Base-by-base conservation (phyloP, 345 rosid genomes). In the Linum tenue region DNA sequence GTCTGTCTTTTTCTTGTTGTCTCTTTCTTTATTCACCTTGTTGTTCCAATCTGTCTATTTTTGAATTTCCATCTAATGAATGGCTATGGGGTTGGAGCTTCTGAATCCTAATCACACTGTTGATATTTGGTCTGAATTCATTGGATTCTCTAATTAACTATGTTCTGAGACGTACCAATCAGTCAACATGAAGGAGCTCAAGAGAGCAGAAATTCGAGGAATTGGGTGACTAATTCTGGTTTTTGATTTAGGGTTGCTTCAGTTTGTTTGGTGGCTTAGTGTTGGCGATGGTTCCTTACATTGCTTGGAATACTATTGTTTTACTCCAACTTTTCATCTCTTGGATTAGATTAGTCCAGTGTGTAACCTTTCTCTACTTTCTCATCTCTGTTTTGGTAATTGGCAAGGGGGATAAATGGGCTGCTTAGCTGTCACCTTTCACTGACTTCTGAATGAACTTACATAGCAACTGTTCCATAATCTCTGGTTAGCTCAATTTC, bases 1-100 rank as follows among this genome's bases (percentile, higher is more conserved):
- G 42, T 40, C 42, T 42, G 56, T 55, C 59, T 56, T 37, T 37
- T 58, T 43, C n/a, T 22, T 60, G 5, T 65, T 67, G 66, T 64
- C 59, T 63, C 38, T 14, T 22, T 22, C 31, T 22, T 22, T 22
- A 22, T 22, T 22, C 31, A 0, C 31, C 53, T 15, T 48, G 53
- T 9, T 9, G 12, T 48, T 48, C 14, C 14, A 12, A 48, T 9
- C 11, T 48, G 53, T 48, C 12, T 15, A 9, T 12, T 48, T 15
- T 9, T 15, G 53, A 15, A 48, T 48, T 48, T 5, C 50, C 50
- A 43, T 11, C 50, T 43, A 5, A 11, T 22, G 53, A 48, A 15
- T 48, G 9, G 5, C 14, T 48, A 15, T 9, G 53, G 9, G 9
- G 9, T 48, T 48, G 9, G 14, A 48, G 53, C 53, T 3, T 48